Base-by-base conservation (phyloP, 2,329 filamentous ascomycete genomes). In the Calonectria hawksworthii region DNA sequence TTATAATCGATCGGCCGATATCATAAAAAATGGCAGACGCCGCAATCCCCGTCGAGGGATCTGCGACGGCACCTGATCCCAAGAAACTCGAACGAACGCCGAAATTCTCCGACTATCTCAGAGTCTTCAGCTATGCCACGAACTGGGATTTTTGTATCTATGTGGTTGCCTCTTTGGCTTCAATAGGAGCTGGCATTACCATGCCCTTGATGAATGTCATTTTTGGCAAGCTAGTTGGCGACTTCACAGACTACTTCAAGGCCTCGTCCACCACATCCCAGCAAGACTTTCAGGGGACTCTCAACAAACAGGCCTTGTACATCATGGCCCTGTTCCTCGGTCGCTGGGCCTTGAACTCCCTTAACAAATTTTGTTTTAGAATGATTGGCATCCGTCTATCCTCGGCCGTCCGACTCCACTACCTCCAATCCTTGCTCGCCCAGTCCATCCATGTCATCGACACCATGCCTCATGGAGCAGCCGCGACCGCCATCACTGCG, bases 401-500 rank as follows among this genome's bases (percentile, higher is more conserved):
- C 23, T 87, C 88, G 21, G 85, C 86, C 7, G 72, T 91, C 18
- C 87, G 90, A 30, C 83, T 90, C 16, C 85, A 88, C 65, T 91
- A 91, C 75, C 84, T 90, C 2, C 82, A 84, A 11, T 86, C 89
- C 0, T 84, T 90, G 3, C 89, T 91, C 74, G 80, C 85, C 0
- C 89, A 90, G 68, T 87, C 89, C 0, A 86, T 91, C 51, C 86
- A 86, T 72, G 86, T 84, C 4, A 84, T 91, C 32, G 90, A 90
- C 73, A 85, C 87, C 6, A 84, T 90, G 54, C 88, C 89, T 2
- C 79, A 88, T 0, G 90, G 90, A 2, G 87, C 88, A 9, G 87
- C 90, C 16, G 87, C 88, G 0, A 89, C 88, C 13, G 87, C 88
- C 1, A 90, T 91, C 77, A 91, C 89, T 0, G 85, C 87, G 0